phyloP scores from a whole-genome alignment of 768 basidiomycete genomes.

The Phanerochaete carnosa region DNA sequence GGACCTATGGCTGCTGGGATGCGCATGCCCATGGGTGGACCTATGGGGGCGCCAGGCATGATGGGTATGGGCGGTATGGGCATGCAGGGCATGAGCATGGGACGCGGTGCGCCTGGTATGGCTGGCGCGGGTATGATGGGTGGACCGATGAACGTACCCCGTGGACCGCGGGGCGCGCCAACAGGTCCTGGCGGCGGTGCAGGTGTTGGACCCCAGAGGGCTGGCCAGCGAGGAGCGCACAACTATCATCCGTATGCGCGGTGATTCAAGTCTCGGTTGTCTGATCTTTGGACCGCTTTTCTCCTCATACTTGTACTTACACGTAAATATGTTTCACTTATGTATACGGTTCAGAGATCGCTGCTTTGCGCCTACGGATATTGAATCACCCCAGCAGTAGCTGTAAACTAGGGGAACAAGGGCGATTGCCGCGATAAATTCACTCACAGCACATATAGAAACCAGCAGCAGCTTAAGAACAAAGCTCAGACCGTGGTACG shows the following conservation, averaged over 20 bases:
- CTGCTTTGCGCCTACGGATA: too few relatives aligned
- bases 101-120: conserved; percentile 13
- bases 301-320: background rate
- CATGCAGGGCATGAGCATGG: conserved; percentile 8
- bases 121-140: conserved; percentile 16
- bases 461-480: too few relatives aligned
- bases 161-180: conserved; percentile 60
- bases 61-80: conserved; percentile 36
- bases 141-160: conserved; percentile 35
- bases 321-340: background rate
- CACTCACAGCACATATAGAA: too few relatives aligned
- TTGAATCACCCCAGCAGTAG: too few relatives aligned
- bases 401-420: too few relatives aligned
- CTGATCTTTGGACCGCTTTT: background rate
- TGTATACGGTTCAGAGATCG: background rate
- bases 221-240: conserved; percentile 70
- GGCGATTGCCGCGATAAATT: too few relatives aligned
- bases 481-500: too few relatives aligned
- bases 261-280: conserved; percentile 22
- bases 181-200: conserved; percentile 46
- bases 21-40: conserved; percentile 36
- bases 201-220: conserved; percentile 70
- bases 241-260: conserved; percentile 84
- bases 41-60: conserved; percentile 29
- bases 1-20: conserved; percentile 34